Conservation (phyloP, 768 basidiomycete genomes). For the Cantharellus anzutake region DNA sequence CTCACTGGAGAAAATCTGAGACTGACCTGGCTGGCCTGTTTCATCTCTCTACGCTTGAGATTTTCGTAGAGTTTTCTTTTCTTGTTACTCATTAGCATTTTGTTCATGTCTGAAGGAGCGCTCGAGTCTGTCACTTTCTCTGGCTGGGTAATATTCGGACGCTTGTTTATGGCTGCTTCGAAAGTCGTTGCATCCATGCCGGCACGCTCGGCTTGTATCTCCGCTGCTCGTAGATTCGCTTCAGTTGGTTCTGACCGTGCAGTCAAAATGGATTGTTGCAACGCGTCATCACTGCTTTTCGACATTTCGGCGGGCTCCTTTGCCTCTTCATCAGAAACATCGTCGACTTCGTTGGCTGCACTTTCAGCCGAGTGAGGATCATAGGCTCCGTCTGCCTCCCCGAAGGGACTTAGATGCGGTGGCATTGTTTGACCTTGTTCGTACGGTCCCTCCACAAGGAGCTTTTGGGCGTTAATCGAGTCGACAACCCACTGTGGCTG, state of each 20-base stretch:
- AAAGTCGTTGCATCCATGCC: conserved; percentile 68
- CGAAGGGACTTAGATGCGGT: conserved; percentile 92
- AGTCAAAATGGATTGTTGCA: conserved; percentile 8
- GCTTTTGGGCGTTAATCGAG: conserved; percentile 73
- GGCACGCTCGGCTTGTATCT: conserved; percentile 79
- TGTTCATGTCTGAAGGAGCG: conserved; percentile 71
- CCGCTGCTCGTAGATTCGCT: conserved; percentile 62
- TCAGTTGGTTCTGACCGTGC: conserved; percentile 29
- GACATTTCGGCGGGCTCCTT: conserved; percentile 14
- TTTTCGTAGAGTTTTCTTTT: conserved; percentile 85
- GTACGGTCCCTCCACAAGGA: conserved; percentile 74
- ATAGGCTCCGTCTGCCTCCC: conserved; percentile 59
- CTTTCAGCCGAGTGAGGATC: conserved; percentile 28
- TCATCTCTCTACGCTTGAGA: conserved; percentile 73
- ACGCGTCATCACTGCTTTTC: conserved; percentile 12
- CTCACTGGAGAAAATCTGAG: background rate
- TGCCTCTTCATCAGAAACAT: conserved; percentile 17
- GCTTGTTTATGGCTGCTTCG: conserved; percentile 18
- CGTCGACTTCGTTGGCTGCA: conserved; percentile 18
- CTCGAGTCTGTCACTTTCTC: conserved; percentile 10
- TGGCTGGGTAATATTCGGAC: background rate
- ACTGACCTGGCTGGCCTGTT: conserved; percentile 61
- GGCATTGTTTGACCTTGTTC: conserved; percentile 72
- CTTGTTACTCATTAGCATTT: conserved; percentile 96
- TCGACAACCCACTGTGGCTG: conserved; percentile 99